A percentile compares a stretch with the other conserved stretches of the same genome.
phyloP scores from a whole-genome alignment of 805 yeast genomes.

The Saccharomycodes ludwigii region DNA sequence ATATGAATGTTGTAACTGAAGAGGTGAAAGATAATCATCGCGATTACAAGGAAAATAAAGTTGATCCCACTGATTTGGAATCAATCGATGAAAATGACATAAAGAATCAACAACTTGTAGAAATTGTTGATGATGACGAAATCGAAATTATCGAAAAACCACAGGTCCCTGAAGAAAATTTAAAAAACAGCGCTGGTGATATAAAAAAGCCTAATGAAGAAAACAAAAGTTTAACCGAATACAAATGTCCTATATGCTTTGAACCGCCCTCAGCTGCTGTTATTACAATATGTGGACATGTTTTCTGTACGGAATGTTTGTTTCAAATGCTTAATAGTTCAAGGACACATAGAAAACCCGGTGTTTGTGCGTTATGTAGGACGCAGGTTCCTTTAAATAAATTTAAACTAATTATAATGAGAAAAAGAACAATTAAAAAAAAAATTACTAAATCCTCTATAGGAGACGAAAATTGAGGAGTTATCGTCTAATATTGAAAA shows the following conservation, averaged over 20 bases:
- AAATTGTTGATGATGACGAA: conserved; percentile 27
- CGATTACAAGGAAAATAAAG: conserved; percentile 2
- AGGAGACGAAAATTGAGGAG: no score
- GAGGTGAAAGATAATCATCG: conserved; percentile 4
- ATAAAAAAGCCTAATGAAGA: no score
- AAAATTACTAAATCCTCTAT: neutral
- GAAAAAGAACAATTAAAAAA: conserved; percentile 16
- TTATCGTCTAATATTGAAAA: no score
- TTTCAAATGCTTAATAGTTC: conserved; percentile 38
- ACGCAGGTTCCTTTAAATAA: conserved; percentile 22
- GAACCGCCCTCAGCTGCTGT: conserved; percentile 38
- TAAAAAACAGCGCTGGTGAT: conserved; percentile 11
- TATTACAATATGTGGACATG: conserved; percentile 46
- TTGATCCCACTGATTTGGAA: conserved; percentile 5
- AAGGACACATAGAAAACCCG: conserved; percentile 23
- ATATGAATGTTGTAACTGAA: conserved; percentile 2
- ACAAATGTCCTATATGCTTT: conserved; percentile 43
- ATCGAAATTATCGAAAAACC: conserved; percentile 10
- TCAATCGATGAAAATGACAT: conserved; percentile 17
- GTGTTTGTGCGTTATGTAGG: conserved; percentile 34
- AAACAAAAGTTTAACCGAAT: conserved; percentile 23
- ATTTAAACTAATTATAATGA: conserved; percentile 21
- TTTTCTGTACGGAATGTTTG: conserved; percentile 41
- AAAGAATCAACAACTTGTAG: conserved; percentile 27
- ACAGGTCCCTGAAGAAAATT: conserved; percentile 7